Evolutionary conservation across 1,284 basidiomycete species (phyloP).

Genomic region (Ustilago curta): DNA sequence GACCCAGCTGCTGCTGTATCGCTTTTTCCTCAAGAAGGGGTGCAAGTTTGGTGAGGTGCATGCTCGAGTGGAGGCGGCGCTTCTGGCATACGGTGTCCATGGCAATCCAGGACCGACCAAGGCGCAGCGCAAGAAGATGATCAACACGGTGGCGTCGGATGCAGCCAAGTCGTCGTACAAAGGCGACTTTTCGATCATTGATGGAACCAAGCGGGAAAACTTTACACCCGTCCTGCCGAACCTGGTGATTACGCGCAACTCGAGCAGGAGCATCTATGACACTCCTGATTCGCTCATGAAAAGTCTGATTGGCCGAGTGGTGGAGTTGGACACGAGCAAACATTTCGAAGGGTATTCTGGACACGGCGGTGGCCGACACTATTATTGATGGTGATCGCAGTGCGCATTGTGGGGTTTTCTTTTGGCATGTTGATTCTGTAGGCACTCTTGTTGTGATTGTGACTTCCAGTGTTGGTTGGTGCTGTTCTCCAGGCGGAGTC

Average conservation of each 20-base stretch:
- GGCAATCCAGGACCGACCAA: neutral
- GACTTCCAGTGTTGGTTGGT: too few relatives aligned
- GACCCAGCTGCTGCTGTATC: conserved; percentile 12
- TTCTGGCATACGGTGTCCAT: conserved; percentile 5
- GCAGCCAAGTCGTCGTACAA: conserved; percentile 6
- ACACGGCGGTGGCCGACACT: too few relatives aligned
- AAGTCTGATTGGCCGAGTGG: conserved; percentile 9
- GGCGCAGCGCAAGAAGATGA: conserved; percentile 13
- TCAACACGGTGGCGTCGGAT: neutral
- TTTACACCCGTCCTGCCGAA: conserved; percentile 11
- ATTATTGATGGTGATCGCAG: too few relatives aligned
- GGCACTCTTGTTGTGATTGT: too few relatives aligned
- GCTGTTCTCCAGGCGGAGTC: too few relatives aligned
- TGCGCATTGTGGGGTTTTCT: too few relatives aligned
- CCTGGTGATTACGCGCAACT: conserved; percentile 1
- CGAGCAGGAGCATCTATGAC: neutral
- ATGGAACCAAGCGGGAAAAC: conserved; percentile 9
- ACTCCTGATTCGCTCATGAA: neutral
- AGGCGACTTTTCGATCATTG: neutral
- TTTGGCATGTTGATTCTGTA: too few relatives aligned
- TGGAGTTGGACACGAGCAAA: conserved; percentile 1
- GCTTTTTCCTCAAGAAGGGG: conserved; percentile 12
- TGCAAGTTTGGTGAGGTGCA: conserved; percentile 11
- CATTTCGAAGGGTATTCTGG: neutral
- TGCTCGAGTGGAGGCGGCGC: conserved; percentile 3